Evolutionary conservation across 192 early-diverging fungal species (phyloP), one percentile per base, ranked within the genome.

Genomic region (Coemansia sp.): DNA sequence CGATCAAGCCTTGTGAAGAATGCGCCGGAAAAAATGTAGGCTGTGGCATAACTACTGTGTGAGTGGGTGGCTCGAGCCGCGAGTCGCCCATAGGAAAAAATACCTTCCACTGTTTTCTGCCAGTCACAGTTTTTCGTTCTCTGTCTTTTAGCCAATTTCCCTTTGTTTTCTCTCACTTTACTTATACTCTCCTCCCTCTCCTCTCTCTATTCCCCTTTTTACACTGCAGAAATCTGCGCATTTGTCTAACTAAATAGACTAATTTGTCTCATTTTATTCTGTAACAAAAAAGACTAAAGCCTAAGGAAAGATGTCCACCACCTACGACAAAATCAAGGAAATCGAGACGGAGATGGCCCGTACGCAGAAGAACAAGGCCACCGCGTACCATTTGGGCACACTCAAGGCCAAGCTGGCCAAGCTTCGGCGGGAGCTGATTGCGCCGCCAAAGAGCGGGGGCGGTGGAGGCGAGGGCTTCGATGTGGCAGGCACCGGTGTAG

Each of bases 401-500:
- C 85, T 93, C 66, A 97, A 99, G 82, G 97, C 97, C 69, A 99
- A 99, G 85, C 84, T 99, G 43, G 97, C 97, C 65, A 99, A 99
- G 83, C 86, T 98, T 63, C 84, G 91, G 70, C 90, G 95, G 80
- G 95, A 99, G 86, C 88, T 99, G 56, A 79, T 99, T 43, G 94
- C 91, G 19, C 95, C 96, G 4, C 69, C 88, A 2, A 87, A 89
- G 59, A 88, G 91, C 57, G 89, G 94, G 56, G 95, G 97, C 47
- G 96, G 96, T 32, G 69, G 86, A 40, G 97, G 95, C 61, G 92
- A 78, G 65, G 97, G 97, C 59, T 98, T 99, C 81, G 97, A 99
- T 85, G 97, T 97, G 9, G 95, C 95, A 13, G 96, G 97, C 66
- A 99, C 97, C 40, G 96, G 97, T 80, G 96, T 98, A n/a, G 96